Evolutionary conservation across 495 filamentous ascomycete species (phyloP).

Genomic region (Amniculicola lignicola): DNA sequence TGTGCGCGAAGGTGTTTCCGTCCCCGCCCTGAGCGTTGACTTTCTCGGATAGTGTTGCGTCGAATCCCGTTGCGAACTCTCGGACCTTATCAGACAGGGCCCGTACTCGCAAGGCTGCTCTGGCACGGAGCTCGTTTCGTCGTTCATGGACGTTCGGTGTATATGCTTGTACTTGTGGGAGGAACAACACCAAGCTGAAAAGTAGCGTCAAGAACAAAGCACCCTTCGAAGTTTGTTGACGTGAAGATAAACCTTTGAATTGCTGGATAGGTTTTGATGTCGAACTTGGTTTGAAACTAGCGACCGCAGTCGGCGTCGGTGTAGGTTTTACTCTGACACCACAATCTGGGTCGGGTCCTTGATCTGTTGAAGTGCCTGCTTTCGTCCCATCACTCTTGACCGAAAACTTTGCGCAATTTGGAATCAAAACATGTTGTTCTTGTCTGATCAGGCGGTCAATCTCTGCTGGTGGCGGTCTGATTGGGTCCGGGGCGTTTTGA

Average conservation of each 20-base stretch:
- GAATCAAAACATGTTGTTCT: constrained; percentile 15
- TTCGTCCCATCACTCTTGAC: constrained; percentile 22
- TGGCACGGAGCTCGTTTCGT: constrained; percentile 6
- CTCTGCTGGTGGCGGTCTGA: constrained; percentile 9
- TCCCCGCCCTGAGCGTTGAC: constrained; percentile 21
- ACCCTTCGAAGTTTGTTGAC: background rate
- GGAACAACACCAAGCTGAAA: constrained; percentile 11
- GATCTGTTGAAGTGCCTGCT: constrained; percentile 7
- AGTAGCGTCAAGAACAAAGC: constrained; percentile 12
- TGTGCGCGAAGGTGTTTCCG: constrained; percentile 25
- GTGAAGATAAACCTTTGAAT: constrained; percentile 5
- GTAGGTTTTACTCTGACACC: constrained; percentile 2
- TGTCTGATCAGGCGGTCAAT: constrained; percentile 14
- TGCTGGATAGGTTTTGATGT: background rate
- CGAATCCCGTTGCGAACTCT: constrained; percentile 15
- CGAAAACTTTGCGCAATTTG: constrained; percentile 12
- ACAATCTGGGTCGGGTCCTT: background rate
- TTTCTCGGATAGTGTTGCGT: constrained; percentile 7
- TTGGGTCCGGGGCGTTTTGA: constrained; percentile 21
- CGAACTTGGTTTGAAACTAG: constrained; percentile 6
- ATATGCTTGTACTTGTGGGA: constrained; percentile 7
- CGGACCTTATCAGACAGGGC: constrained; percentile 21
- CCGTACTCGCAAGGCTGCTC: constrained; percentile 14
- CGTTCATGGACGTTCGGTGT: background rate
- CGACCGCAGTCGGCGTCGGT: background rate